phyloP scores from a whole-genome alignment of 495 filamentous ascomycete genomes.

The Melanomma pulvis-pyrius region DNA sequence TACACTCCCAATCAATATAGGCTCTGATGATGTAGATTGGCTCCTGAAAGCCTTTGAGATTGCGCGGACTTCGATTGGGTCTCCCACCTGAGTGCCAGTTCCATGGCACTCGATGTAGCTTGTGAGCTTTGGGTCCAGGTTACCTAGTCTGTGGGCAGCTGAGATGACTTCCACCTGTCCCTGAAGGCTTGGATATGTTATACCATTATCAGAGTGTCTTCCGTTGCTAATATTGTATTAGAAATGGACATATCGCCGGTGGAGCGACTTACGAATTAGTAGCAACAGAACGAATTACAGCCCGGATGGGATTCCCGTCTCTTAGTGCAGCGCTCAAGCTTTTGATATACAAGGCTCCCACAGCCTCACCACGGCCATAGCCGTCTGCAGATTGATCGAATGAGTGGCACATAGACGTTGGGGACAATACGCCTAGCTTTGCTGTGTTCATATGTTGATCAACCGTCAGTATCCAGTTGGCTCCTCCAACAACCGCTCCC shows the following conservation, averaged over 20 bases:
- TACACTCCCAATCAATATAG: too few relatives aligned
- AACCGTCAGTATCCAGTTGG: slow-evolving; percentile 53
- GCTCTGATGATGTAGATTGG: slow-evolving; percentile 34
- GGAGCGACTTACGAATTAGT: slow-evolving; percentile 41
- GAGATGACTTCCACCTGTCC: slow-evolving; percentile 40
- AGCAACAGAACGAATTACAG: slow-evolving; percentile 44
- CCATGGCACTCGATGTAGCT: slow-evolving; percentile 51
- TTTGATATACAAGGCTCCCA: slow-evolving; percentile 49
- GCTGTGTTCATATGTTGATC: background rate
- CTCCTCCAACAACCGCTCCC: slow-evolving; percentile 40
- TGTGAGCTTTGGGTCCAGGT: slow-evolving; percentile 43
- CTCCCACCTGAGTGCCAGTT: slow-evolving; percentile 47
- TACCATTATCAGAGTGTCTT: background rate
- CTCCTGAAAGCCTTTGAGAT: slow-evolving; percentile 35
- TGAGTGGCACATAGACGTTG: slow-evolving; percentile 11
- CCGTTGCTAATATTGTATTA: slow-evolving; percentile 16
- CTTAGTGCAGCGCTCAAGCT: slow-evolving; percentile 43
- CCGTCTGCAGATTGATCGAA: slow-evolving; percentile 18
- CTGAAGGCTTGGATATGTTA: slow-evolving; percentile 16
- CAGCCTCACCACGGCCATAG: slow-evolving; percentile 27
- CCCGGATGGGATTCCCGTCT: slow-evolving; percentile 46
- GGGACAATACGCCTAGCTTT: slow-evolving; percentile 21
- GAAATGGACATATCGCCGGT: background rate
- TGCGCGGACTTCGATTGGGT: slow-evolving; percentile 46
- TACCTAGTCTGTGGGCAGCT: slow-evolving; percentile 22